Evolutionary conservation across 2,329 filamentous ascomycete genomes (phyloP), one percentile per base, ranked within the genome.

Genomic region (Apiospora hydei): DNA sequence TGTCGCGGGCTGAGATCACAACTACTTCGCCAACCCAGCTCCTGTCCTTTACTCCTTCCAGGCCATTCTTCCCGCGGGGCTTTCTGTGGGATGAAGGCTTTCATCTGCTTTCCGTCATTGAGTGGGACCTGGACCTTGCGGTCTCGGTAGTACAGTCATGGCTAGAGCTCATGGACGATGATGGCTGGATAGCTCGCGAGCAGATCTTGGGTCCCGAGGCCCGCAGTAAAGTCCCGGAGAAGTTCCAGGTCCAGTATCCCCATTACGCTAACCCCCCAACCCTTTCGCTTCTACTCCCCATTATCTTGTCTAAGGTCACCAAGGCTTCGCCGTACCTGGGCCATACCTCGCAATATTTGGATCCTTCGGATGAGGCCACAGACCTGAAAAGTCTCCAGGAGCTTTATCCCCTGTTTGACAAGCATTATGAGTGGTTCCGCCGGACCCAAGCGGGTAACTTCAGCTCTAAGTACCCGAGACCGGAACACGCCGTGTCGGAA

Each of bases 31-130:
- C 96, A 1, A 94, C 92, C 71, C 94, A 98, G 81, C 89, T 99
- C 3, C 98, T 95, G 80, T 97, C 95, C 7, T 94, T 92, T 77
- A 92, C 98, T 71, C 96, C 96, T 0, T 98, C 96, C 11, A 88
- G 96, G 5, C 94, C 96, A 0, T 99, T 99, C 85, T 99, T 99
- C 83, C 96, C 96, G 1, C 89, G 96, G 74, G 96, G 96, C 0
- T 99, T 99, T 81, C 87, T 98, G 3, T 99, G 96, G 96, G 96
- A 99, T 78, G 96, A 99, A 82, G 96, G 96, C 0, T 99, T 98
- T 83, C 96, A 99, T 79, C 86, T 99, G 46, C 86, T 98, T 67
- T 95, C 95, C 2, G 92, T 99, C 70, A 89, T 94, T 26, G 96
- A 99, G 76, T 99, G 95, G 93, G 96, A 99, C 80, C 90, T 95